These are phyloP conservation scores for Tuber microsphaerosporum DNA, from an alignment of 495 filamentous ascomycete species.

Conservation along the genomic window DNA sequence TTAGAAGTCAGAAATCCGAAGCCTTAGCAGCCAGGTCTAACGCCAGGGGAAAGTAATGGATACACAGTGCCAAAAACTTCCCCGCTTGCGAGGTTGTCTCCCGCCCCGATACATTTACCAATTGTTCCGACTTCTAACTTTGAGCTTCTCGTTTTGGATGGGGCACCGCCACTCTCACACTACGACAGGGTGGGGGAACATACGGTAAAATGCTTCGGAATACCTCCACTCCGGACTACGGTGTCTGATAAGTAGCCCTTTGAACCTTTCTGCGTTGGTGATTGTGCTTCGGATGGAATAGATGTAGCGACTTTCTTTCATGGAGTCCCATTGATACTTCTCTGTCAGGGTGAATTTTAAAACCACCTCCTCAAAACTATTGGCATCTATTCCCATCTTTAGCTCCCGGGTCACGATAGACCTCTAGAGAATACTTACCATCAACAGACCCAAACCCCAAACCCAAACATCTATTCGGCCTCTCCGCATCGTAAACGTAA, in stretches of 20 bases:
- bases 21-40: neutral
- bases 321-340: neutral
- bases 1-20: neutral
- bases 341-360: neutral
- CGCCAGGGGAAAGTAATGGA: neutral
- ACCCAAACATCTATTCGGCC: neutral
- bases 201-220: neutral
- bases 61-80: neutral
- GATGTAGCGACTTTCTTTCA: neutral
- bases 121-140: neutral
- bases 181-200: neutral
- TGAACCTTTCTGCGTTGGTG: neutral
- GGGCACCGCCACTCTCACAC: neutral
- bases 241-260: neutral
- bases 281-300: neutral
- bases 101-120: neutral
- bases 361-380: neutral
- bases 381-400: neutral
- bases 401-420: neutral
- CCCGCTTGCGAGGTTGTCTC: neutral
- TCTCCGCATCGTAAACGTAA: neutral
- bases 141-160: neutral
- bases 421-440: neutral
- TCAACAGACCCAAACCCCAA: neutral
- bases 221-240: neutral